Conservation (phyloP, 257 asterid species). For the Ajuga chamaepitys region DNA sequence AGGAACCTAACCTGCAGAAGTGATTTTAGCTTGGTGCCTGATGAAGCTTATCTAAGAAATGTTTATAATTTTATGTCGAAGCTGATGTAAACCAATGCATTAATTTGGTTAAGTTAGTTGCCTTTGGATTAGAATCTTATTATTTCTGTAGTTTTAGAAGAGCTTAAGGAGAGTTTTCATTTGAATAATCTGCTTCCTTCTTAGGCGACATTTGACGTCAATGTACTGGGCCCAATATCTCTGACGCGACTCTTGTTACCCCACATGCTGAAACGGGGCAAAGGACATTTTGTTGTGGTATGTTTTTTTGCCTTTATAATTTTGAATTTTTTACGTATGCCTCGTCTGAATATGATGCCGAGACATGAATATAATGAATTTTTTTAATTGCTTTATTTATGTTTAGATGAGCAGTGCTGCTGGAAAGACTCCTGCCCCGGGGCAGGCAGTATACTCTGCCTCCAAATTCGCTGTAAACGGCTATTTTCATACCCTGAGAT, state of each 20-base stretch:
- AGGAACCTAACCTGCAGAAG: background rate
- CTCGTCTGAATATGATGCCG: no score
- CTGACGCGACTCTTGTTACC: conserved; percentile 70
- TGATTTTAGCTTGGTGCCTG: background rate
- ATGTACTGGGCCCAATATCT: conserved; percentile 86
- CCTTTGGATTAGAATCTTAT: background rate
- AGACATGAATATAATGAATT: no score
- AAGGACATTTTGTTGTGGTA: conserved; percentile 98
- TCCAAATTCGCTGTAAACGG: conserved; percentile 89
- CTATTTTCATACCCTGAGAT: conserved; percentile 85
- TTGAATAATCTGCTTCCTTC: conserved; percentile 23
- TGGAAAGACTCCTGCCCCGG: conserved; percentile 93
- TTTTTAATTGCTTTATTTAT: conserved; percentile 9
- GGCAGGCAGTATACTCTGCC: conserved; percentile 92
- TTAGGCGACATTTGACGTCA: conserved; percentile 84
- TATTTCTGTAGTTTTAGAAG: background rate
- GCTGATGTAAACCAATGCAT: no score
- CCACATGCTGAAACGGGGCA: conserved; percentile 85
- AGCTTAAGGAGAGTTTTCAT: background rate
- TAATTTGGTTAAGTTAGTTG: background rate
- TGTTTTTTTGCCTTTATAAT: conserved; percentile 14
- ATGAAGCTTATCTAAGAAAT: no score
- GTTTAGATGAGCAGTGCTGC: conserved; percentile 99
- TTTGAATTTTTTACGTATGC: no score
- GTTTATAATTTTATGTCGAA: background rate